phyloP scores from a whole-genome alignment of 1,139 yeast species.

The Nakaseomyces nivariensis region DNA sequence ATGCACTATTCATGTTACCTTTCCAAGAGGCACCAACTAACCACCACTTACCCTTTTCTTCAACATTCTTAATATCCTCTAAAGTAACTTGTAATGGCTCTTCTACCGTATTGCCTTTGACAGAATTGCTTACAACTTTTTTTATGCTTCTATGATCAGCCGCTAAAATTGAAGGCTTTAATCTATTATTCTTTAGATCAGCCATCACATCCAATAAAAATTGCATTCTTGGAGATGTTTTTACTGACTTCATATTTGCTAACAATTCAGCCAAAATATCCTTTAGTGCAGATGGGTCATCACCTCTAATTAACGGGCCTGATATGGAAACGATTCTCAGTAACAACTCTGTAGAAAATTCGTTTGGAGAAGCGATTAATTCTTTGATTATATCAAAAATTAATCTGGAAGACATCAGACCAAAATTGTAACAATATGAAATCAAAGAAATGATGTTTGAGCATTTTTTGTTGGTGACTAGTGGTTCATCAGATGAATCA shows the following conservation, averaged over 20 bases:
- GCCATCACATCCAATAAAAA: conserved; percentile 79
- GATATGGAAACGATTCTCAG: conserved; percentile 61
- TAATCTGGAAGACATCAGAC: conserved; percentile 60
- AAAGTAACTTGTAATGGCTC: conserved; percentile 83
- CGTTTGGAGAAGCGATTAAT: conserved; percentile 51
- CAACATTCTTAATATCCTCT: conserved; percentile 69
- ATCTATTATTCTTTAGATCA: conserved; percentile 76
- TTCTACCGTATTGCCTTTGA: conserved; percentile 35
- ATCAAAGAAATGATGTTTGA: conserved; percentile 64
- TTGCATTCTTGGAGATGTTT: conserved; percentile 56
- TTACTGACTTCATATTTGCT: conserved; percentile 34
- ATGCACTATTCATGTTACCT: conserved; percentile 37
- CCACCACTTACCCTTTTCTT: conserved; percentile 95
- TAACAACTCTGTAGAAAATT: conserved; percentile 66
- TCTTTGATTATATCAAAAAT: conserved; percentile 64
- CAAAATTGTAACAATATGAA: conserved; percentile 69
- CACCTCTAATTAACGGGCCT: conserved; percentile 79
- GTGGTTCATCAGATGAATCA: conserved; percentile 13
- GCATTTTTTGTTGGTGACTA: conserved; percentile 39
- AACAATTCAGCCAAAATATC: conserved; percentile 61
- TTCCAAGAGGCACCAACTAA: conserved; percentile 96
- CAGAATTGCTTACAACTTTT: conserved; percentile 45
- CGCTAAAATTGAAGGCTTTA: conserved; percentile 36
- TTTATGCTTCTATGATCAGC: conserved; percentile 38
- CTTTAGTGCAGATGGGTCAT: conserved; percentile 79